Evolutionary conservation across 352 stramenopile species (phyloP), one percentile per base, ranked within the genome.

Genomic region (Phytophthora cryptogea): DNA sequence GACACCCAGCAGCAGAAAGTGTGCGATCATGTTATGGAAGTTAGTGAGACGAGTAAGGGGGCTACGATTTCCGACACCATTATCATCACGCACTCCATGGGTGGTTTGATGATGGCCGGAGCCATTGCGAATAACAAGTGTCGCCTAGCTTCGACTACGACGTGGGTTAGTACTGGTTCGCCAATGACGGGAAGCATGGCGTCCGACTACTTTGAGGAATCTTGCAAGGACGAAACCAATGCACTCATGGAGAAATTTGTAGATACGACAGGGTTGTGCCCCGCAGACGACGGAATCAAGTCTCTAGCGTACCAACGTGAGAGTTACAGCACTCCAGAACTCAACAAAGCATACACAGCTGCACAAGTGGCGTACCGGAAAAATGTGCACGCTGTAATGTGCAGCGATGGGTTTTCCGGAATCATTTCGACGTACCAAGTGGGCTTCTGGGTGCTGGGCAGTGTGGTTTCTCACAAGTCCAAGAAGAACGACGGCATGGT

Each of bases 341-440:
- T 77, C 10, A 40, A 67, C 20, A 37, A 52, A 9, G 33, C 57
- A 1, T 83, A 77, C 28, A 37, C 40, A 3, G 69, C 71, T 7
- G 68, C 62, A 20, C 69, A 75, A 26, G 48, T 42, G 35, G 66
- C 58, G 0, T 77, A 78, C 46, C 53, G 31, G 6, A 40, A 66
- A 20, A 60, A 80, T 42, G 71, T 75, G 26, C 66, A 65, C 7
- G 68, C 69, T 9, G 30, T 61, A 4, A 71, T 85, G 31, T 88
- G 73, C 36, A 76, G 75, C 30, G 58, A 65, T 50, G 39, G 31
- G 5, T 74, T 54, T 39, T 54, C 57, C 1, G 75, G 78, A 6
- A 54, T 87, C 7, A 8, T 78, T 13, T 76, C 72, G 5, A 32
- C 43, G 1, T 66, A 76, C 27, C 66, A 71, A 30, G 13, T 33